Conservation (phyloP, 106 monocot genomes). For the Dendrobium nobile region DNA sequence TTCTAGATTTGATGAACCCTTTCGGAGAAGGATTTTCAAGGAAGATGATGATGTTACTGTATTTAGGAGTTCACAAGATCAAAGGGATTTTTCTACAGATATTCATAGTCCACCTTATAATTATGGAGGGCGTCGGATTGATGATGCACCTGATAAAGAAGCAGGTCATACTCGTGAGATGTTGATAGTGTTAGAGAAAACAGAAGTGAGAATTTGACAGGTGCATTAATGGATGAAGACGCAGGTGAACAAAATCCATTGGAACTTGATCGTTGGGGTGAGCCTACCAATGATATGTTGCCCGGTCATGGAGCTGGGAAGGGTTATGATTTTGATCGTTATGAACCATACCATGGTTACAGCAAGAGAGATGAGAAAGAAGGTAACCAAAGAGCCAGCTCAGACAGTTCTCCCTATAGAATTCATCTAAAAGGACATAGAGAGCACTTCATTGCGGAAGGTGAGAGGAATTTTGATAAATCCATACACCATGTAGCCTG, state of each 20-base stretch:
- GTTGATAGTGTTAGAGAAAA: conserved; percentile 15
- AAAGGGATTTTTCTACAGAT: conserved; percentile 10
- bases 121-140: conserved; percentile 5
- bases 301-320: conserved; percentile 10
- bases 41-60: conserved; percentile 16
- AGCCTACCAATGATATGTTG: conserved; percentile 11
- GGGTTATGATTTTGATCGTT: conserved; percentile 42
- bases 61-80: conserved; percentile 12
- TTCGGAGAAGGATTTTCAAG: conserved; percentile 20
- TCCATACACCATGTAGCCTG: conserved; percentile 27
- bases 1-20: conserved; percentile 28
- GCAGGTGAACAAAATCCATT: conserved; percentile 13
- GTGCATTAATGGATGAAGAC: conserved; percentile 8
- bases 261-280: conserved; percentile 50
- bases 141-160: conserved; percentile 23
- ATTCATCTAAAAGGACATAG: conserved; percentile 19
- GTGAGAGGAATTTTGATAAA: conserved; percentile 15
- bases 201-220: conserved; percentile 17
- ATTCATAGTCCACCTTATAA: conserved; percentile 7
- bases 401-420: conserved; percentile 18
- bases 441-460: conserved; percentile 15
- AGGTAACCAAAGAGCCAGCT: conserved; percentile 12
- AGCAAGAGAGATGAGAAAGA: conserved; percentile 23
- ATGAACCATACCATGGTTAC: conserved; percentile 54
- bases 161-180: conserved; percentile 10